Conservation (phyloP, 768 basidiomycete species). For the Amanita rimosa region DNA sequence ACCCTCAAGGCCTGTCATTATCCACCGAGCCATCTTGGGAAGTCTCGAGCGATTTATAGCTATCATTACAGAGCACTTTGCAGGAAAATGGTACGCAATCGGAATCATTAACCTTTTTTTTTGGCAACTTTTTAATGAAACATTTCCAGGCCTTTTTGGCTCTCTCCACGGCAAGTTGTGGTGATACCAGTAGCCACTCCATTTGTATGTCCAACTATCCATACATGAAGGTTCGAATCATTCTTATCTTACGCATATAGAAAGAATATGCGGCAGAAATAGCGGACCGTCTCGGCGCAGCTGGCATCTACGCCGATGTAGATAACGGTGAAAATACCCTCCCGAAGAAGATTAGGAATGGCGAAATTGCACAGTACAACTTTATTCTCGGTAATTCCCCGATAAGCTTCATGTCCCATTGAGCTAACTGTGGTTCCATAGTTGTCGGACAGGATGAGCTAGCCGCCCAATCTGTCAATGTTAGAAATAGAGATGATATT, state of each 20-base stretch:
- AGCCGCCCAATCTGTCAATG: constrained; percentile 79
- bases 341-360: constrained; percentile 95
- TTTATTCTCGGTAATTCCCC: constrained; percentile 80
- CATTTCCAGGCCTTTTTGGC: constrained; percentile 83
- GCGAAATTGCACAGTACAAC: constrained; percentile 95
- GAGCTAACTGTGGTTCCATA: constrained; percentile 18
- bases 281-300: constrained; percentile 47
- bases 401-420: background rate
- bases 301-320: constrained; percentile 82
- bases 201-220: constrained; percentile 46
- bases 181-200: constrained; percentile 89
- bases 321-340: constrained; percentile 90
- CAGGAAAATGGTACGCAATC: constrained; percentile 79
- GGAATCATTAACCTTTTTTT: background rate
- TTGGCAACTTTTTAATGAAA: background rate
- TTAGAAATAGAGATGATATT: constrained; percentile 90
- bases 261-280: constrained; percentile 87
- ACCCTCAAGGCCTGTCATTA: constrained; percentile 83
- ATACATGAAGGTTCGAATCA: constrained; percentile 6
- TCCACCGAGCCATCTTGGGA: constrained; percentile 93
- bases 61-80: constrained; percentile 95
- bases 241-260: constrained; percentile 26
- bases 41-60: constrained; percentile 93
- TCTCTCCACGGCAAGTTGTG: constrained; percentile 91
- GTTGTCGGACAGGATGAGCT: constrained; percentile 95